Evolutionary conservation across 1,284 basidiomycete species (phyloP), one percentile per base, ranked within the genome.

Genomic region (Moniliophthora roreri): DNA sequence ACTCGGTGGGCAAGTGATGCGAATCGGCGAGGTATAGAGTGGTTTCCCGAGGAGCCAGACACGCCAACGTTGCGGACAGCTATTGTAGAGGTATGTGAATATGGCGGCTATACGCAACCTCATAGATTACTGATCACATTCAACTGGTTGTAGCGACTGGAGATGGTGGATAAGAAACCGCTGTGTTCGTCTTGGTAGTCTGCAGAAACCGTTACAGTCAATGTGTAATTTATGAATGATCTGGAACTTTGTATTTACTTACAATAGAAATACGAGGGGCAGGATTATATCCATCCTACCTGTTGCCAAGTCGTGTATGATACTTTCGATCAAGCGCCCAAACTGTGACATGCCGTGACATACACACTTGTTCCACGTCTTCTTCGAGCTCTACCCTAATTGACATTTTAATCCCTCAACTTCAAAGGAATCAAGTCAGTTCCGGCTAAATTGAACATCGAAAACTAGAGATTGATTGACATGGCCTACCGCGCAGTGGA

Each of bases 101-200:
- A 42, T 40, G 6, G n/a, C 11, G 16, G n/a, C 26, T 46, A 48
- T 39, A 32, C 9, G 13, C n/a, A n/a, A n/a, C n/a, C n/a, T n/a
- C n/a, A n/a, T 18, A 26, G 28, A 28, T 20, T n/a, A 39, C 28
- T 11, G 41, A 47, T 61, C 20, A 56, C 52, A 21, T 18, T 35
- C 42, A 50, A 1, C 8, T 40, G 50, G 24, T 47, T 60, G 13
- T 60, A 91, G 89, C 85, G 89, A 16, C 68, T 91, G 58, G 89
- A 91, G 67, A 83, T 77, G 40, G 76, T 91, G 23, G 76, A 84
- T 54, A 79, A 77, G 50, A 84, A 79, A 57, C 85, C 89, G 4
- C 67, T 90, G 49, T 81, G 86, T 59, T 79, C 81, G 49, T 89
- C 86, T 63, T 91, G 89, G 84, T 59, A 49, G 53, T 48, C 39